Evolutionary conservation across 2,329 filamentous ascomycete species (phyloP), one percentile per base, ranked within the genome.

Genomic region (Phyllosticta citriasiana): DNA sequence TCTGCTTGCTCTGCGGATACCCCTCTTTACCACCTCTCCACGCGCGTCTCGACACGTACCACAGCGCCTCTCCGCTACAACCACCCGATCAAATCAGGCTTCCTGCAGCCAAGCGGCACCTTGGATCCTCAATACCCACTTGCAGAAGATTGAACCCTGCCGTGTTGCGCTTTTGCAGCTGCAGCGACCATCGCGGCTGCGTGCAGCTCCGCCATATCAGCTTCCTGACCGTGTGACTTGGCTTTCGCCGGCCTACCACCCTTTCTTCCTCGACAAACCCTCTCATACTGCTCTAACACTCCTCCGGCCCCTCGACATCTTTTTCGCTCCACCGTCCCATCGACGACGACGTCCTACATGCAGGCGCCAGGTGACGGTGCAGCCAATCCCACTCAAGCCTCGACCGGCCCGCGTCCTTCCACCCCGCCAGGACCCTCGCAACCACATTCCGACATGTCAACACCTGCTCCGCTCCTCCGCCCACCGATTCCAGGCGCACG

Each of bases 401-500:
- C 60, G 7, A 47, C 60, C 55, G 60, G 55, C 27, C 54, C 60
- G 16, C 55, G 55, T 51, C 60, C 60, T 24, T 53, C 56, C 57
- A 59, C 57, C 57, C 57, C 60, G 30, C 56, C 57, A 55, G 56
- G 51, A 47, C 60, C 58, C 16, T 16, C 55, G 30, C 60, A 61
- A 54, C 35, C 60, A 8, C 57, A 59, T 5, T 40, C 33, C 56
- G 53, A 80, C 68, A 89, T 92, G 86, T 84, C 88, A 62, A 85
- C 88, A 56, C 86, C 88, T 58, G 89, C 87, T 59, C 90, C 90
- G 63, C 84, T 95, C 62, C 86, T 96, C 61, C 88, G 91, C 64
- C 89, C 91, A 60, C 90, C 91, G 64, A 86, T 95, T 61, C 88
- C 88, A 50, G 89, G 89, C 65, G 81, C 73, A 55, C 73, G 74